Percentiles rank a stretch among this genome's conserved stretches.
phyloP scores from a whole-genome alignment of 176 grass and related monocot genomes.

The Triticum dicoccoides region DNA sequence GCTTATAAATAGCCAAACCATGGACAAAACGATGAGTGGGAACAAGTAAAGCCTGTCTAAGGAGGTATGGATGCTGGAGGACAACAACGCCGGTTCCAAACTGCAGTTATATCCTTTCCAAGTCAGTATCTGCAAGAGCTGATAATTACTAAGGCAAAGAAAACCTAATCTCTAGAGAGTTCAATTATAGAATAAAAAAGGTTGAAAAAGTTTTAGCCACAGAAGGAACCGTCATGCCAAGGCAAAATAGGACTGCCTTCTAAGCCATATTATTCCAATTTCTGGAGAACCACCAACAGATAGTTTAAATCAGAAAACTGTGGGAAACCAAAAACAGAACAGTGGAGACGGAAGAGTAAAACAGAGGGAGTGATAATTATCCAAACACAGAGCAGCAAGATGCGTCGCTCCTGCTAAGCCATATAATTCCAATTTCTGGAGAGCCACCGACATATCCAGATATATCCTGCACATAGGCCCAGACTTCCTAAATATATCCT shows the following conservation, averaged over 20 bases:
- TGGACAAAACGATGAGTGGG: not conserved
- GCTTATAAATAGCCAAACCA: not conserved
- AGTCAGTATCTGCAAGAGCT: not conserved
- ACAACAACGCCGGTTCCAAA: not conserved
- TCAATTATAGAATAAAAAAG: not conserved
- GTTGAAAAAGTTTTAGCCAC: not conserved
- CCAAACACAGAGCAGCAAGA: no score
- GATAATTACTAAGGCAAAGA: not conserved
- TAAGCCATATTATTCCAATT: not conserved
- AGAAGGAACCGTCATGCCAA: not conserved
- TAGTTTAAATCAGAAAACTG: not conserved
- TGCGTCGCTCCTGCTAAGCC: no score
- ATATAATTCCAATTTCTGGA: no score
- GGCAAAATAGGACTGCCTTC: not conserved
- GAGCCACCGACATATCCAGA: no score
- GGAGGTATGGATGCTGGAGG: not conserved
- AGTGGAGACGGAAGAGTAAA: no score
- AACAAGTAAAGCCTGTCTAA: conserved; percentile 17
- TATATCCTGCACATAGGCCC: no score
- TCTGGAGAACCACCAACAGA: not conserved
- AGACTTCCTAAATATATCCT: no score
- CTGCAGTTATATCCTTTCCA: not conserved
- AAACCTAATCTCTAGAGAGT: not conserved
- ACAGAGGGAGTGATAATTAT: no score
- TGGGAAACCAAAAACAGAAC: not conserved